These are phyloP conservation scores for Erodium texanum DNA, from an alignment of 441 rosid species.

Conservation along the genomic window DNA sequence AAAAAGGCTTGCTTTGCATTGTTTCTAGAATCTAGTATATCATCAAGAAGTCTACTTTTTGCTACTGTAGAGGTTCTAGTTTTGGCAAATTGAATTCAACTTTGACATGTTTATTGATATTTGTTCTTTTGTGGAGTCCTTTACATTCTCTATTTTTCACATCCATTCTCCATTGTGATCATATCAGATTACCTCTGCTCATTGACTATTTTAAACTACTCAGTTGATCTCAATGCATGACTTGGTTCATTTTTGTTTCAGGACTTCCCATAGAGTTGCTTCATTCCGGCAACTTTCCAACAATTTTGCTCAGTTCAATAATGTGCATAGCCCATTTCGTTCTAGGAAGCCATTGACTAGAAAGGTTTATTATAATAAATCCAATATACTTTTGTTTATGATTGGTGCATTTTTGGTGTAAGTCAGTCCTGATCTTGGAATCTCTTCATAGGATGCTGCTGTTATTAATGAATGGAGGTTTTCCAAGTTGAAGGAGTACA, in stretches of 20 bases:
- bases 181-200: background rate
- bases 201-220: background rate
- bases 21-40: background rate
- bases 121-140: background rate
- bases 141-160: background rate
- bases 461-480: constrained; percentile 92
- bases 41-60: background rate
- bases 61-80: background rate
- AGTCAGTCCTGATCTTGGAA: constrained; percentile 17
- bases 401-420: constrained; percentile 9
- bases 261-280: constrained; percentile 56
- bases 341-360: constrained; percentile 67
- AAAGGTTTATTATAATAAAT: constrained; percentile 44
- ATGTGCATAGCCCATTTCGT: constrained; percentile 58
- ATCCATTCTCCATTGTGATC: background rate
- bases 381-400: background rate
- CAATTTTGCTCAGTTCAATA: constrained; percentile 81
- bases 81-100: background rate
- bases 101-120: background rate
- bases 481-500: constrained; percentile 66
- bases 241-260: constrained; percentile 24
- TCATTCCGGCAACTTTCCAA: constrained; percentile 79
- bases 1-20: background rate
- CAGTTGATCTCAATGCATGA: background rate
- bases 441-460: constrained; percentile 61